phyloP scores from a whole-genome alignment of 2,329 filamentous ascomycete species.

The Colletotrichum higginsianum region DNA sequence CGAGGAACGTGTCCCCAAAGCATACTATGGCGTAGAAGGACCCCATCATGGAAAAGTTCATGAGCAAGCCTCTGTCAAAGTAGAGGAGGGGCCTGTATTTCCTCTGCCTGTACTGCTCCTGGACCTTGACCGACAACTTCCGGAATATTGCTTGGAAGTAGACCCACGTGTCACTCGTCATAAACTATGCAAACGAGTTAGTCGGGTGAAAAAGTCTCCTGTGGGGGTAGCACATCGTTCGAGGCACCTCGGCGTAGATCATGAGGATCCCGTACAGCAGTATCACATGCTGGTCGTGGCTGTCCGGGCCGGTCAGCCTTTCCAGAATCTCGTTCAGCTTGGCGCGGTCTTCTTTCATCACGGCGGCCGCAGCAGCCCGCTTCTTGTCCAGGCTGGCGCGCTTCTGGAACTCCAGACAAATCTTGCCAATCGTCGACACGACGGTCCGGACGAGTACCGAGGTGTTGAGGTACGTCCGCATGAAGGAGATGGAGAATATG shows the following conservation, averaged over 20 bases:
- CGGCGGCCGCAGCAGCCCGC: slow-evolving; percentile 16
- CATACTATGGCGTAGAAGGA: slow-evolving; percentile 3
- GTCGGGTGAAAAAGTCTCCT: no score
- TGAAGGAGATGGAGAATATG: slow-evolving; percentile 29
- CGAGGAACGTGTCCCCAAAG: slow-evolving; percentile 15
- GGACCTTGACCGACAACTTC: slow-evolving; percentile 19
- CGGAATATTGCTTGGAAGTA: not conserved
- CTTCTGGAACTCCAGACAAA: slow-evolving; percentile 6
- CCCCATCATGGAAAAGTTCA: slow-evolving; percentile 19
- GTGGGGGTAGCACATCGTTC: not conserved
- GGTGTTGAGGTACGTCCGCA: slow-evolving; percentile 21
- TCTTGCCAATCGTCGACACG: slow-evolving; percentile 20
- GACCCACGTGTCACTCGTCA: slow-evolving; percentile 28
- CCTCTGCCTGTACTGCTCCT: not conserved
- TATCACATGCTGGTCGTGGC: slow-evolving; percentile 22
- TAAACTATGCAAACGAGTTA: not conserved
- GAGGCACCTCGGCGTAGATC: slow-evolving; percentile 17
- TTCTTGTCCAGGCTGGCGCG: not conserved
- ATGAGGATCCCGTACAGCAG: slow-evolving; percentile 29
- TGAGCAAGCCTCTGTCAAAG: slow-evolving; percentile 23
- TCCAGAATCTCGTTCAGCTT: slow-evolving; percentile 18
- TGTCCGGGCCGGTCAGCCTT: slow-evolving; percentile 14
- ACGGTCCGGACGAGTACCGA: slow-evolving; percentile 22
- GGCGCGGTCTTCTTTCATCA: slow-evolving; percentile 5
- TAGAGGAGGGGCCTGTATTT: slow-evolving; percentile 10